These are phyloP conservation scores for Camellia japonica DNA, from an alignment of 148 eudicot species.

Conservation along the genomic window DNA sequence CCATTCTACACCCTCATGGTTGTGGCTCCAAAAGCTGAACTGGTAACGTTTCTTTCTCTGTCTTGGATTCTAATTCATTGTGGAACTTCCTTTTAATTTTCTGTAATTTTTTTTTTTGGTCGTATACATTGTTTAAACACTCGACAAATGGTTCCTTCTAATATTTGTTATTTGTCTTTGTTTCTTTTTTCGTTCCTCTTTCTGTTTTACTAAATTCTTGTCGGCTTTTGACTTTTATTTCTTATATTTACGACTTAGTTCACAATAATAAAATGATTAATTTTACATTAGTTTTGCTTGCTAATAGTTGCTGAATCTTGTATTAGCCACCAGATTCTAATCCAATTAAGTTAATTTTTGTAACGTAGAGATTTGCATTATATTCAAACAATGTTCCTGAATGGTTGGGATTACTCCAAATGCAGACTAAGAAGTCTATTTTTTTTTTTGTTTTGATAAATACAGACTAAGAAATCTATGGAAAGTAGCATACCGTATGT, in stretches of 20 bases:
- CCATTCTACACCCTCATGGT: slow-evolving; percentile 94
- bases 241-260: not conserved
- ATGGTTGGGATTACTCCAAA: slow-evolving; percentile 9
- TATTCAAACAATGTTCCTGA: not conserved
- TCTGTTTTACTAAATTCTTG: not conserved
- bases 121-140: not conserved
- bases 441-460: not conserved
- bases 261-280: not conserved
- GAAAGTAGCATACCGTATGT: slow-evolving; percentile 65
- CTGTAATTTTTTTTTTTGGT: no score
- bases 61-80: not conserved
- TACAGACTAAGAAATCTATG: slow-evolving; percentile 84
- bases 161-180: not conserved
- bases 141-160: not conserved
- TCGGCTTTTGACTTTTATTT: not conserved
- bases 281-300: not conserved
- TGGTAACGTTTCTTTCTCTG: slow-evolving; percentile 42
- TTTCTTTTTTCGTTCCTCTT: not conserved
- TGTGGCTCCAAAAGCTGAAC: slow-evolving; percentile 79
- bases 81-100: not conserved
- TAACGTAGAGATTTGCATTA: not conserved
- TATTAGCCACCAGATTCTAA: not conserved
- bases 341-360: not conserved
- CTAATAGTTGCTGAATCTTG: not conserved
- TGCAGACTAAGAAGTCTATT: slow-evolving; percentile 81